Conservation (phyloP, 2,329 filamentous ascomycete species). For the Cladosporium phlei region DNA sequence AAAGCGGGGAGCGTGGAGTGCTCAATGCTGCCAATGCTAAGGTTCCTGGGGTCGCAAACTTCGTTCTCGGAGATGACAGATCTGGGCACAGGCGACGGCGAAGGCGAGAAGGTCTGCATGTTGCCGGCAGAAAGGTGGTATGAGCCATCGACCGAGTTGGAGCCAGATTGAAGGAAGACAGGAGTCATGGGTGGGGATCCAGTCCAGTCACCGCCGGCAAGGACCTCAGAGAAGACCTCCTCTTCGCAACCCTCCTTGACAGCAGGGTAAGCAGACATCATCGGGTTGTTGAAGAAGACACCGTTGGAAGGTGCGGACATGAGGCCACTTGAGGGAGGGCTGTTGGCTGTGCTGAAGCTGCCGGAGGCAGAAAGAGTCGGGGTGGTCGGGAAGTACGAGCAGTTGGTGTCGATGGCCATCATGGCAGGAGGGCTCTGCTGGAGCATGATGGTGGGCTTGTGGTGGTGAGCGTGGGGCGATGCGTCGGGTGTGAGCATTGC, state of each 20-base stretch:
- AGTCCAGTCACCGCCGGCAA: conserved; percentile 71
- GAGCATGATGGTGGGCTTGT: conserved; percentile 69
- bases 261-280: conserved; percentile 50
- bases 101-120: conserved; percentile 70
- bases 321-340: conserved; percentile 71
- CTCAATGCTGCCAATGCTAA: conserved; percentile 67
- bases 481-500: conserved; percentile 68
- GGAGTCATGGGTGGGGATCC: conserved; percentile 84
- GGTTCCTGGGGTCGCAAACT: conserved; percentile 82
- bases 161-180: conserved; percentile 63
- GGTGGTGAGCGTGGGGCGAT: conserved; percentile 67
- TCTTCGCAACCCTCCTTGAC: conserved; percentile 68
- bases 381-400: conserved; percentile 76
- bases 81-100: conserved; percentile 71
- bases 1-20: conserved; percentile 62
- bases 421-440: conserved; percentile 50
- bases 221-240: conserved; percentile 65
- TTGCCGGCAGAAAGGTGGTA: conserved; percentile 69
- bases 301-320: conserved; percentile 78
- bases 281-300: conserved; percentile 26
- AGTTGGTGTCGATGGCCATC: conserved; percentile 68
- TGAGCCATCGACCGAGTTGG: conserved; percentile 53
- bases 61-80: conserved; percentile 63
- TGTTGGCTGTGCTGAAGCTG: conserved; percentile 80
- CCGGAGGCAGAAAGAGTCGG: conserved; percentile 80